Evolutionary conservation across 2,329 filamentous ascomycete species (phyloP).

Genomic region (Endoconidiophora laricicola): DNA sequence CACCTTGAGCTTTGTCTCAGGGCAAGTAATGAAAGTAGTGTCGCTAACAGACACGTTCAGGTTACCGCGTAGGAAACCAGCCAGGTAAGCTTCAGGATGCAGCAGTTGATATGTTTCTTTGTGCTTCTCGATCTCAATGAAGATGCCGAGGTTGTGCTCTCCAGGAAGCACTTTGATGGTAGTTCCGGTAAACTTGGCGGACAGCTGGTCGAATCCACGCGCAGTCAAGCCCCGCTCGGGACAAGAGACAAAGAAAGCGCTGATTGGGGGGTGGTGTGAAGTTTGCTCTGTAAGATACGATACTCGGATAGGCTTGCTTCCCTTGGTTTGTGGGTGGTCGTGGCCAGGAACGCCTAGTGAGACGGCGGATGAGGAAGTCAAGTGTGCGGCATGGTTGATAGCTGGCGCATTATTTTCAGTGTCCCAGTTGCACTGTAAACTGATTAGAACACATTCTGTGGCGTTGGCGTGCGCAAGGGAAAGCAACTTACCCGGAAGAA

Average conservation of each 20-base stretch:
- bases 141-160: slow-evolving; percentile 89
- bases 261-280: slow-evolving; percentile 92
- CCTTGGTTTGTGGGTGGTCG: slow-evolving; percentile 24
- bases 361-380: slow-evolving; percentile 31
- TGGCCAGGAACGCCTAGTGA: slow-evolving; percentile 35
- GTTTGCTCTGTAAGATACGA: slow-evolving; percentile 97
- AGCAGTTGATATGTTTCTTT: slow-evolving; percentile 90
- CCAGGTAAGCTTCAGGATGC: slow-evolving; percentile 83
- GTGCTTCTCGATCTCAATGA: slow-evolving; percentile 66
- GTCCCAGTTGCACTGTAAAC: slow-evolving; percentile 74
- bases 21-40: slow-evolving; percentile 72
- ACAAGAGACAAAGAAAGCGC: slow-evolving; percentile 86
- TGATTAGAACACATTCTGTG: neutral
- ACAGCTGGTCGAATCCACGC: slow-evolving; percentile 86
- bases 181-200: slow-evolving; percentile 93
- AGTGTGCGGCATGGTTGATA: slow-evolving; percentile 34
- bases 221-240: slow-evolving; percentile 79
- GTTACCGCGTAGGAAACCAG: slow-evolving; percentile 73
- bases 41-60: slow-evolving; percentile 83
- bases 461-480: neutral
- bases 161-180: slow-evolving; percentile 83
- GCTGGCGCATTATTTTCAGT: slow-evolving; percentile 60
- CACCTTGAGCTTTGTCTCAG: slow-evolving; percentile 77
- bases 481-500: slow-evolving; percentile 66
- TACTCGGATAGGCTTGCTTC: slow-evolving; percentile 49